These are phyloP conservation scores for Ascocoryne sarcoides DNA, from an alignment of 2,329 filamentous ascomycete genomes.

Conservation along the genomic window DNA sequence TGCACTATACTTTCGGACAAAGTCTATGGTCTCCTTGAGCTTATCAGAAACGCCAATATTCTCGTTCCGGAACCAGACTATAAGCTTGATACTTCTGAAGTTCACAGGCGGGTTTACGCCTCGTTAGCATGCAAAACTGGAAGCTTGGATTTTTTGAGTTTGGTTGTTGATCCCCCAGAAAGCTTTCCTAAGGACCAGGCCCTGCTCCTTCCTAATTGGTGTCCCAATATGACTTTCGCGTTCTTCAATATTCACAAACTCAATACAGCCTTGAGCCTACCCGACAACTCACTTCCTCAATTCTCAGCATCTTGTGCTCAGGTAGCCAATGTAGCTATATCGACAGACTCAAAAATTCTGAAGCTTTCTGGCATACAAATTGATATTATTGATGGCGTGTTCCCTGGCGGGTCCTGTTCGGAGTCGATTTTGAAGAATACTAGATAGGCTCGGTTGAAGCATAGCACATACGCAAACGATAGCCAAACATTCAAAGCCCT, in stretches of 20 bases:
- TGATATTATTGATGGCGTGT: constrained; percentile 1
- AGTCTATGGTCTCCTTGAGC: constrained; percentile 1
- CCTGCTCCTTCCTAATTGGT: constrained; percentile 1
- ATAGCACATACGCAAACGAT: not conserved
- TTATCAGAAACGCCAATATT: not conserved
- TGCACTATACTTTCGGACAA: constrained; percentile 2
- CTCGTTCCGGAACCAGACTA: constrained; percentile 3
- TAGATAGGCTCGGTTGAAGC: not conserved
- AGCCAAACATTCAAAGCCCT: not conserved
- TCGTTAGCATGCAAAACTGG: not conserved
- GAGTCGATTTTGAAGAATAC: not conserved
- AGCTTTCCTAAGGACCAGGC: no score
- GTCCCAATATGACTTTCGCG: not conserved
- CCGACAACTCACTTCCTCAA: not conserved
- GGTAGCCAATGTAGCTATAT: not conserved
- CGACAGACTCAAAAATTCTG: not conserved
- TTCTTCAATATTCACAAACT: constrained; percentile 1
- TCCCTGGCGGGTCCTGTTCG: not conserved
- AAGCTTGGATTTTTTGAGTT: constrained; percentile 1
- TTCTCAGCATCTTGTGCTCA: not conserved
- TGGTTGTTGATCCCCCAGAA: not conserved
- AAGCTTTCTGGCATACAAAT: not conserved
- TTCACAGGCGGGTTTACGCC: constrained; percentile 1
- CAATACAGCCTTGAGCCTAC: not conserved
- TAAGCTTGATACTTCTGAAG: not conserved